Evolutionary conservation across 1,284 basidiomycete species (phyloP).

Genomic region (Tilletia setariae): DNA sequence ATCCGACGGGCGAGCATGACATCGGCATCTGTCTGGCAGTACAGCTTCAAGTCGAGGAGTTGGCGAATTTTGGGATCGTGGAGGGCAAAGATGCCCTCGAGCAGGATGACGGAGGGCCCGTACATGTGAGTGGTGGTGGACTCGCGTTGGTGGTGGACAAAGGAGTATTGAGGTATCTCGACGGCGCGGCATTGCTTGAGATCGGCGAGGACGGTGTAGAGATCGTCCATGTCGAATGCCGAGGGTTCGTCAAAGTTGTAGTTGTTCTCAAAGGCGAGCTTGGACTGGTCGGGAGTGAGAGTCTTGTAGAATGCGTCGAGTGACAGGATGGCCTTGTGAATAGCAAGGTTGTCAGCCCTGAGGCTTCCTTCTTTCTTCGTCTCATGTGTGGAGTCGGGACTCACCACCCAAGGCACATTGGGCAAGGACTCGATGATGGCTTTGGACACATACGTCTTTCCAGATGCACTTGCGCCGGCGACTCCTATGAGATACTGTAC

Average conservation of each 20-base stretch:
- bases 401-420: slow-evolving; percentile 47
- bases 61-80: slow-evolving; percentile 66
- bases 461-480: slow-evolving; percentile 87
- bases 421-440: slow-evolving; percentile 42
- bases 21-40: slow-evolving; percentile 75
- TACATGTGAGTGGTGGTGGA: slow-evolving; percentile 86
- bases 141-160: slow-evolving; percentile 81
- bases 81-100: slow-evolving; percentile 88
- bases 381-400: slow-evolving; percentile 1
- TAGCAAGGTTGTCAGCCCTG: not conserved
- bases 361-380: too few species aligned
- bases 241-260: slow-evolving; percentile 92
- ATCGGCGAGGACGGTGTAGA: slow-evolving; percentile 70
- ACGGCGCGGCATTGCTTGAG: slow-evolving; percentile 70
- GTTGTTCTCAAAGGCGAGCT: slow-evolving; percentile 75
- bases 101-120: slow-evolving; percentile 90
- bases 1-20: slow-evolving; percentile 94
- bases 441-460: slow-evolving; percentile 67
- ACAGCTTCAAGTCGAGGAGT: slow-evolving; percentile 84
- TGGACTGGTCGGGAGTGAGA: slow-evolving; percentile 70
- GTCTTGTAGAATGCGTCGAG: slow-evolving; percentile 91
- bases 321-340: slow-evolving; percentile 36
- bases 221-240: slow-evolving; percentile 84
- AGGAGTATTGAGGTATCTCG: slow-evolving; percentile 85
- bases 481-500: slow-evolving; percentile 78